Evolutionary conservation across 1,139 yeast genomes (phyloP).

Genomic region (Pneumocystis wakefieldiae): DNA sequence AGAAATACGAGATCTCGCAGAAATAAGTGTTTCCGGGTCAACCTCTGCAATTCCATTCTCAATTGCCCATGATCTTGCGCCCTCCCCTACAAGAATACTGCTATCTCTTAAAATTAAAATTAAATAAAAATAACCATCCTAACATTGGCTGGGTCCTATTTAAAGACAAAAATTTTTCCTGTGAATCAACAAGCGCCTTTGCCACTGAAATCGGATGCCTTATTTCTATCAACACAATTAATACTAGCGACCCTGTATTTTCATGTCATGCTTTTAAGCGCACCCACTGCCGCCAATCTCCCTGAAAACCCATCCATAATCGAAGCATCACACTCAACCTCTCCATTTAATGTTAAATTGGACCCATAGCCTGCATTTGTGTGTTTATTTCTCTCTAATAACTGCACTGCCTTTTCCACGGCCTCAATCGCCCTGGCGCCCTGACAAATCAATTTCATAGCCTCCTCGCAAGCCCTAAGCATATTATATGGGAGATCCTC

Average conservation of each 20-base stretch:
- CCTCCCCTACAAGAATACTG: slow-evolving; percentile 23
- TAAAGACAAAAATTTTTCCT: slow-evolving; percentile 13
- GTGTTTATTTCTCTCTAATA: slow-evolving; percentile 32
- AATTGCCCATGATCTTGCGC: slow-evolving; percentile 22
- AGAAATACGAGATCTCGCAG: slow-evolving; percentile 14
- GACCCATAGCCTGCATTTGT: slow-evolving; percentile 49
- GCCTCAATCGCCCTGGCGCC: slow-evolving; percentile 17
- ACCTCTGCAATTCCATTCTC: slow-evolving; percentile 13
- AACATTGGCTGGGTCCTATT: slow-evolving; percentile 24
- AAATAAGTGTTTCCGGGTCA: slow-evolving; percentile 14
- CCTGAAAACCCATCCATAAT: slow-evolving; percentile 18
- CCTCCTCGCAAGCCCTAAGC: slow-evolving; percentile 16
- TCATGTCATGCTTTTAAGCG: slow-evolving; percentile 3
- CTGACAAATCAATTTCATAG: slow-evolving; percentile 15
- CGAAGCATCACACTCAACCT: slow-evolving; percentile 40
- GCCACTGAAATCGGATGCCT: slow-evolving; percentile 23
- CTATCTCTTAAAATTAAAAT: neutral
- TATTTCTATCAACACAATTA: slow-evolving; percentile 14
- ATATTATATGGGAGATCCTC: neutral
- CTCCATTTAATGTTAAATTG: slow-evolving; percentile 33
- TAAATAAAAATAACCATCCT: neutral
- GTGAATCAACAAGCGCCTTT: slow-evolving; percentile 14
- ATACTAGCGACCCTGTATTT: neutral
- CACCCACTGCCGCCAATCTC: slow-evolving; percentile 23
- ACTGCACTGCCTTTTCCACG: slow-evolving; percentile 17